Evolutionary conservation across 257 asterid genomes (phyloP).

Genomic region (Nicotiana knightiana): DNA sequence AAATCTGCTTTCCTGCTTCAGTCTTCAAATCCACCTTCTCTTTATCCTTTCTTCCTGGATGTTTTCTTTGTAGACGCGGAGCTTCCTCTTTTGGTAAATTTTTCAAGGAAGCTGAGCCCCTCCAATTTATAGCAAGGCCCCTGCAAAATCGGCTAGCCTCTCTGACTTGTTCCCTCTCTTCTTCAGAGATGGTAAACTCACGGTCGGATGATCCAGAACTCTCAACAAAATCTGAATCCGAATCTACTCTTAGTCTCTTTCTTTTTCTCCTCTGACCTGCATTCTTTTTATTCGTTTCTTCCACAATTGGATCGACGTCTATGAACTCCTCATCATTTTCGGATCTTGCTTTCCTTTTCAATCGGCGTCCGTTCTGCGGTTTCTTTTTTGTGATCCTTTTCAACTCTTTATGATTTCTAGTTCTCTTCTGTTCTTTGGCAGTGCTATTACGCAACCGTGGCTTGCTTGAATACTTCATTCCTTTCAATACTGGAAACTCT

Average conservation of each 20-base stretch:
- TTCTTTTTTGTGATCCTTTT: slow-evolving; percentile 29
- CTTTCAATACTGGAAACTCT: slow-evolving; percentile 10
- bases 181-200: slow-evolving; percentile 77
- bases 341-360: slow-evolving; percentile 28
- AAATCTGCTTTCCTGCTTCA: slow-evolving; percentile 68
- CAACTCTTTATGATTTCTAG: slow-evolving; percentile 19
- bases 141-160: slow-evolving; percentile 59
- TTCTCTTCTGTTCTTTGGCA: slow-evolving; percentile 15
- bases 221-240: slow-evolving; percentile 63
- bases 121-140: slow-evolving; percentile 28
- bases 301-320: slow-evolving; percentile 13
- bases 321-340: slow-evolving; percentile 22
- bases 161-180: slow-evolving; percentile 84
- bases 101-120: slow-evolving; percentile 40
- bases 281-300: slow-evolving; percentile 33
- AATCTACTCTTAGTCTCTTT: slow-evolving; percentile 34
- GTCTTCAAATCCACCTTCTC: slow-evolving; percentile 48
- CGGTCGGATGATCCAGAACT: slow-evolving; percentile 59
- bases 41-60: slow-evolving; percentile 54
- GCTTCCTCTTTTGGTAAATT: slow-evolving; percentile 26
- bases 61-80: slow-evolving; percentile 33
- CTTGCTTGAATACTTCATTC: slow-evolving; percentile 17
- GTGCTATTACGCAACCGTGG: slow-evolving; percentile 6
- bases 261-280: slow-evolving; percentile 30
- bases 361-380: slow-evolving; percentile 14